These are phyloP conservation scores for Stagonosporopsis rhizophila DNA, from an alignment of 2,329 filamentous ascomycete species.

Conservation along the genomic window DNA sequence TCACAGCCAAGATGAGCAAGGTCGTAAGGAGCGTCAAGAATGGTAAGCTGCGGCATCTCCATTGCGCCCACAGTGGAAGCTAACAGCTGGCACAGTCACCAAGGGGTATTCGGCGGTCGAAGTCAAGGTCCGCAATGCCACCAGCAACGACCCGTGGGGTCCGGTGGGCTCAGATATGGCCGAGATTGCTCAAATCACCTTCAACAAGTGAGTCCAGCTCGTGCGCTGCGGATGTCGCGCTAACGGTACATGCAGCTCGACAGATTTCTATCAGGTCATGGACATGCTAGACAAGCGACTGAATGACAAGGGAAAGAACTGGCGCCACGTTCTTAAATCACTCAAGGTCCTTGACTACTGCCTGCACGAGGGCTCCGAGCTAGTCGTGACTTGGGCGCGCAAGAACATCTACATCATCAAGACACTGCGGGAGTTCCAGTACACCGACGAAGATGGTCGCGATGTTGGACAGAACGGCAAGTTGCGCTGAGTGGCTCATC, in stretches of 20 bases:
- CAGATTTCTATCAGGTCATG: slow-evolving; percentile 99
- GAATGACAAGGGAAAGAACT: slow-evolving; percentile 99
- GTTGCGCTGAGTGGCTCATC: slow-evolving; percentile 33
- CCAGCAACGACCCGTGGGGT: slow-evolving; percentile 98
- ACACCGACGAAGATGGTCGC: slow-evolving; percentile 91
- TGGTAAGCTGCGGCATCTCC: slow-evolving; percentile 13
- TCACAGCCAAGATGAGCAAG: slow-evolving; percentile 77
- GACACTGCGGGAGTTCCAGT: slow-evolving; percentile 95
- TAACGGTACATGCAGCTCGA: slow-evolving; percentile 67
- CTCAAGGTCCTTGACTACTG: slow-evolving; percentile 98
- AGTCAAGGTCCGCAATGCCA: slow-evolving; percentile 84
- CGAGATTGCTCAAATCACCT: slow-evolving; percentile 97
- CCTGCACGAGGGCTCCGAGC: slow-evolving; percentile 93
- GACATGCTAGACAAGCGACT: slow-evolving; percentile 99
- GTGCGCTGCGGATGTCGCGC: slow-evolving; percentile 22
- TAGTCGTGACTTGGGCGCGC: slow-evolving; percentile 96
- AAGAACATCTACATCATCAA: slow-evolving; percentile 99
- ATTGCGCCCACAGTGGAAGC: slow-evolving; percentile 1
- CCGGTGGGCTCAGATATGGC: slow-evolving; percentile 98
- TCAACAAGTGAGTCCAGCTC: slow-evolving; percentile 78
- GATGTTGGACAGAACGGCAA: slow-evolving; percentile 97
- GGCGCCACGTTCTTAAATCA: slow-evolving; percentile 97
- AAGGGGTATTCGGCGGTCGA: slow-evolving; percentile 97
- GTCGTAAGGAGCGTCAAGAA: slow-evolving; percentile 92
- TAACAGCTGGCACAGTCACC: slow-evolving; percentile 67